These are phyloP conservation scores for Aspergillus ruber DNA, from an alignment of 2,329 filamentous ascomycete genomes.

Conservation along the genomic window DNA sequence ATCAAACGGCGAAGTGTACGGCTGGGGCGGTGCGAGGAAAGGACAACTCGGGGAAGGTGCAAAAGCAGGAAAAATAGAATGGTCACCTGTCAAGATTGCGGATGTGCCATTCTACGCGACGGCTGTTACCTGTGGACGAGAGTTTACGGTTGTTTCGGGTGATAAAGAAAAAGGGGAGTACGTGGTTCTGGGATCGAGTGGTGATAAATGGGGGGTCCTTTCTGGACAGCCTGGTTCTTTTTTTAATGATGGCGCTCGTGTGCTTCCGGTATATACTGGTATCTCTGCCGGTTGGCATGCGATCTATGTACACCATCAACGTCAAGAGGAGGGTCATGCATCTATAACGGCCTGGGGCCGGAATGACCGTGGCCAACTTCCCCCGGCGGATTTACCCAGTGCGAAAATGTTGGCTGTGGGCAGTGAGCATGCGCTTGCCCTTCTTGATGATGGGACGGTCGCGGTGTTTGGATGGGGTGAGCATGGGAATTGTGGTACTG, in stretches of 20 bases:
- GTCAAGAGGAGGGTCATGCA: slow-evolving; percentile 37
- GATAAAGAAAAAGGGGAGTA: slow-evolving; percentile 52
- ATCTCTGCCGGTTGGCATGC: slow-evolving; percentile 77
- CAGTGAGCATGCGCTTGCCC: slow-evolving; percentile 80
- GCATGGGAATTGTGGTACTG: slow-evolving; percentile 87
- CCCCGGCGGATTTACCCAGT: slow-evolving; percentile 55
- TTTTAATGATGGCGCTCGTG: slow-evolving; percentile 27
- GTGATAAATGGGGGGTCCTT: slow-evolving; percentile 61
- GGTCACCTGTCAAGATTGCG: slow-evolving; percentile 57
- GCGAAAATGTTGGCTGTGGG: slow-evolving; percentile 66
- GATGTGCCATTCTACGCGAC: slow-evolving; percentile 55
- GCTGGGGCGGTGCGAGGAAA: slow-evolving; percentile 83
- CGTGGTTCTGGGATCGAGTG: slow-evolving; percentile 58
- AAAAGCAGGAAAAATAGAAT: slow-evolving; percentile 43
- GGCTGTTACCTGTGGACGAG: slow-evolving; percentile 69
- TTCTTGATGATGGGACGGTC: slow-evolving; percentile 60
- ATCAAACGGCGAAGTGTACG: slow-evolving; percentile 69
- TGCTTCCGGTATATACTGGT: slow-evolving; percentile 47
- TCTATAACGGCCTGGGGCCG: slow-evolving; percentile 69
- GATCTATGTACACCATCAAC: slow-evolving; percentile 60
- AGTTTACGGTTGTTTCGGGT: slow-evolving; percentile 71
- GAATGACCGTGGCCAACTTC: slow-evolving; percentile 76
- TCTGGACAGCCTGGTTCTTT: slow-evolving; percentile 47
- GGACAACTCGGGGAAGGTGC: slow-evolving; percentile 66
- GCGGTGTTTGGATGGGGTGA: slow-evolving; percentile 95